Conservation (phyloP, 108 stramenopile species). For the Nitzschia putrida region DNA sequence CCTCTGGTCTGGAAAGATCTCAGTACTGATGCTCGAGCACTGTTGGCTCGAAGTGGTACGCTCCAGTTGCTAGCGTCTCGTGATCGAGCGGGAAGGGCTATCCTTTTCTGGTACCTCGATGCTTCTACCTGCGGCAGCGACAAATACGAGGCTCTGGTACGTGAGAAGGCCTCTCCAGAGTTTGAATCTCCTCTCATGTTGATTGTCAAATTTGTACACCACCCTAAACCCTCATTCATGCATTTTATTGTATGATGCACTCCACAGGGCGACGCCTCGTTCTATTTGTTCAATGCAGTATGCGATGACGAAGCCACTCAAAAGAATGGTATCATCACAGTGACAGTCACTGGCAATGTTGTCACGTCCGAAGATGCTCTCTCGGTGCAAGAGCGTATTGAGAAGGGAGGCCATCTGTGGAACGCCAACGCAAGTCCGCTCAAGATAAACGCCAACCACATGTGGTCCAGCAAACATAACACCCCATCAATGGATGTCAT, state of each 20-base stretch:
- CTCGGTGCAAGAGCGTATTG: too few species aligned
- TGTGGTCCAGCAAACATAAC: neutral
- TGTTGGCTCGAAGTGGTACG: neutral
- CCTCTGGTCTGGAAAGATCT: constrained; percentile 31
- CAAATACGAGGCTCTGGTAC: too few species aligned
- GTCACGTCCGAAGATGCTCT: neutral
- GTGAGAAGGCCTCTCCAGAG: too few species aligned
- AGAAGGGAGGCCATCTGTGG: neutral
- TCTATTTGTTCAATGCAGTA: constrained; percentile 1
- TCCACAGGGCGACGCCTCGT: neutral
- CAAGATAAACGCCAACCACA: neutral
- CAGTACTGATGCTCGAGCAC: neutral
- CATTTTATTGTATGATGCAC: too few species aligned
- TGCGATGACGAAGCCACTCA: constrained; percentile 22
- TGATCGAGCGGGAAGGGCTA: constrained; percentile 12
- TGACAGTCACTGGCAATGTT: neutral
- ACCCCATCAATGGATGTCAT: neutral
- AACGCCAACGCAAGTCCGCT: neutral
- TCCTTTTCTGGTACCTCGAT: neutral
- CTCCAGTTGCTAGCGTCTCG: constrained; percentile 5
- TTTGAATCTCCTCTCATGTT: too few species aligned
- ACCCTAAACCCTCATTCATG: too few species aligned
- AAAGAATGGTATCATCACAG: neutral
- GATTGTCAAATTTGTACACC: too few species aligned
- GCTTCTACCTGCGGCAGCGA: too few species aligned